These are phyloP conservation scores for Phytopythium ostracodes DNA, from an alignment of 352 stramenopile species.

Conservation along the genomic window DNA sequence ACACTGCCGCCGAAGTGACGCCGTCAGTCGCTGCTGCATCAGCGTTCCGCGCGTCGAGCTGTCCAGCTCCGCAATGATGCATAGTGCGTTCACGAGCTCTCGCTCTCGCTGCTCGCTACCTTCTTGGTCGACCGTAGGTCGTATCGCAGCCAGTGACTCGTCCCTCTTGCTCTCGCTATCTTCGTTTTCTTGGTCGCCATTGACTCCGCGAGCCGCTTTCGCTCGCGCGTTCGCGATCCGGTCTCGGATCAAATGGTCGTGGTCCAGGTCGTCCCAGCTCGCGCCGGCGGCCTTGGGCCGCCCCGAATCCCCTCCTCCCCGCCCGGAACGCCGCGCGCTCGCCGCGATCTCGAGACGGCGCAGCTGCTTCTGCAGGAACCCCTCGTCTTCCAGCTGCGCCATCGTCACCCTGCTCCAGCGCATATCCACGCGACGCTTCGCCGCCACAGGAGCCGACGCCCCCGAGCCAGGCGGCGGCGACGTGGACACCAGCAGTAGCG, in stretches of 20 bases:
- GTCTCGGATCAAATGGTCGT: conserved; percentile 21
- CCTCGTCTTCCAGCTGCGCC: conserved; percentile 57
- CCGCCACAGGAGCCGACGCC: background rate
- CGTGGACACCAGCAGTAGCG: background rate
- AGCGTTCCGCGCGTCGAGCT: conserved; percentile 35
- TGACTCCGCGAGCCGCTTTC: conserved; percentile 15
- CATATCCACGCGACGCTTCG: conserved; percentile 36
- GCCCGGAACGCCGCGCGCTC: conserved; percentile 19
- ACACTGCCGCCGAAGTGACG: conserved; percentile 32
- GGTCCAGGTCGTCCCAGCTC: background rate
- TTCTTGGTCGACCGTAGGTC: conserved; percentile 1
- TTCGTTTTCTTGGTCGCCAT: conserved; percentile 25
- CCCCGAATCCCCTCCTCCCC: background rate
- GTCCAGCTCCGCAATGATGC: conserved; percentile 43
- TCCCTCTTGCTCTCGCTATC: conserved; percentile 9
- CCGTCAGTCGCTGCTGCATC: conserved; percentile 46
- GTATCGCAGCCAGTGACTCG: background rate
- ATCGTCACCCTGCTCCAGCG: conserved; percentile 65
- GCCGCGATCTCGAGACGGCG: conserved; percentile 48
- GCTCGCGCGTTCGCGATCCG: conserved; percentile 14
- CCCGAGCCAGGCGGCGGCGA: background rate
- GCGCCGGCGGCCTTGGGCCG: background rate
- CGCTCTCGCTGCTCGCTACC: conserved; percentile 18
- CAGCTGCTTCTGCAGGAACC: conserved; percentile 66
- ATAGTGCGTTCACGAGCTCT: conserved; percentile 44